Conservation (phyloP, 2,329 filamentous ascomycete genomes). For the Parastagonospora avenae region DNA sequence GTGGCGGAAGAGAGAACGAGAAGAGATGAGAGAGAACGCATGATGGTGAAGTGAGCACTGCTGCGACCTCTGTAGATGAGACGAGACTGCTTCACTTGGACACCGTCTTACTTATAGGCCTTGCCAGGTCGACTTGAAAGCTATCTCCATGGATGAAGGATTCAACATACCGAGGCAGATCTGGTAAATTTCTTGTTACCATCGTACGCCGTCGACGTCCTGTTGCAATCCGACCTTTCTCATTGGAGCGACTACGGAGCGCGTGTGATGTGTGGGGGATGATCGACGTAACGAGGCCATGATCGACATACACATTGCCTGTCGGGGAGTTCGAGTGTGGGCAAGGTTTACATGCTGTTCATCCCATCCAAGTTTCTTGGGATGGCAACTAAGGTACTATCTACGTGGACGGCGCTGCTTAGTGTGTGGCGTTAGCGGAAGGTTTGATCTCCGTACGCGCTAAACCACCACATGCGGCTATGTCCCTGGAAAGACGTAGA, state of each 20-base stretch:
- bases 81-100: background rate
- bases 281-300: background rate
- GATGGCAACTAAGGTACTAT: background rate
- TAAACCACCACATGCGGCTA: background rate
- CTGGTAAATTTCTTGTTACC: background rate
- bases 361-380: background rate
- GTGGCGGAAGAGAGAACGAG: slow-evolving; percentile 19
- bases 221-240: background rate
- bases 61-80: background rate
- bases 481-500: background rate
- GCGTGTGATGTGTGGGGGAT: background rate
- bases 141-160: background rate
- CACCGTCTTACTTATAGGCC: background rate
- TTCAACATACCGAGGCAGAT: slow-evolving; percentile 4
- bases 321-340: background rate
- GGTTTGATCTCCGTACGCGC: background rate
- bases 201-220: background rate
- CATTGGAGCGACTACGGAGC: background rate
- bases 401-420: background rate
- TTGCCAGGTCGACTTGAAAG: too few relatives aligned
- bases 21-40: slow-evolving; percentile 21
- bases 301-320: background rate
- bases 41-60: slow-evolving; percentile 4
- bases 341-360: background rate
- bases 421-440: background rate